Percentiles rank a stretch among this genome's conserved stretches.
Evolutionary conservation across 2,329 filamentous ascomycete species (phyloP).

Genomic region (Apiospora koreana): DNA sequence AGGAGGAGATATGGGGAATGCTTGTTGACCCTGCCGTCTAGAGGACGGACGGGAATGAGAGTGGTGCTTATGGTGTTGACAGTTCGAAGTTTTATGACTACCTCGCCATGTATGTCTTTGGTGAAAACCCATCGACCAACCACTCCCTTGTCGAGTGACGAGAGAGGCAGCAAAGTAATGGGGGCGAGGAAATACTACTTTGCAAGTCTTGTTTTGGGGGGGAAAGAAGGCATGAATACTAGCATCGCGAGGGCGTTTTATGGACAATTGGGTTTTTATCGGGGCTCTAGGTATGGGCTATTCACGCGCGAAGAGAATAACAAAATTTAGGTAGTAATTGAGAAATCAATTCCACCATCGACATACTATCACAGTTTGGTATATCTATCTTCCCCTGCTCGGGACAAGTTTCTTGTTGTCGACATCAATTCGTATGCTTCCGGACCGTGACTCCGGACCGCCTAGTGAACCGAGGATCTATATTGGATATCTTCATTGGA

Average conservation of each 20-base stretch:
- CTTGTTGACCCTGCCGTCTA: slow-evolving; percentile 67
- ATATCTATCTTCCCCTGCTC: background rate
- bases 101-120: too few species aligned
- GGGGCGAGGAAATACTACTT: too few species aligned
- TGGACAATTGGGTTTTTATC: background rate
- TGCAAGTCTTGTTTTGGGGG: background rate
- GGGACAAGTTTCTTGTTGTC: background rate
- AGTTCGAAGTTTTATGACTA: too few species aligned
- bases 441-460: background rate
- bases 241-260: background rate
- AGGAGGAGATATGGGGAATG: slow-evolving; percentile 71
- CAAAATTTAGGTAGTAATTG: background rate
- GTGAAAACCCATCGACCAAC: too few species aligned
- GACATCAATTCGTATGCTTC: slow-evolving; percentile 16
- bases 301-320: background rate
- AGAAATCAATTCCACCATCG: background rate
- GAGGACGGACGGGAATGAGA: slow-evolving; percentile 31
- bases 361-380: background rate
- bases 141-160: too few species aligned
- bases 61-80: background rate
- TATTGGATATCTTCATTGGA: too few species aligned
- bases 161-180: too few species aligned
- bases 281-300: background rate
- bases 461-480: background rate
- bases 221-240: background rate